A percentile compares a stretch with the other conserved stretches of the same genome.
Evolutionary conservation across 495 filamentous ascomycete species (phyloP).

Genomic region (Copromyces sp.): DNA sequence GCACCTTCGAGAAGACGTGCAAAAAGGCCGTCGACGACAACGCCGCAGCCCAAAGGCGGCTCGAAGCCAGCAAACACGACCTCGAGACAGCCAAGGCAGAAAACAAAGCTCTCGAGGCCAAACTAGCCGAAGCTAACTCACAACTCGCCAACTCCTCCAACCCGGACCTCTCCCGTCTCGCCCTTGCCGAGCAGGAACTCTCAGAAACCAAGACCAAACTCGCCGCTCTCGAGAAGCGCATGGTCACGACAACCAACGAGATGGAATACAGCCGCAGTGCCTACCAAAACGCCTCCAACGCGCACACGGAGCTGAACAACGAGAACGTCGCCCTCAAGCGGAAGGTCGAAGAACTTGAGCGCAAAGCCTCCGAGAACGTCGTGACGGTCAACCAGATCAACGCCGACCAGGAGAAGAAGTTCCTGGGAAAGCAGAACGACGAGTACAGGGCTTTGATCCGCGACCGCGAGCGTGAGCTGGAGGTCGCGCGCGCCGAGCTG

Average conservation of each 20-base stretch:
- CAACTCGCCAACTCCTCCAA: conserved; percentile 37
- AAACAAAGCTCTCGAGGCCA: conserved; percentile 34
- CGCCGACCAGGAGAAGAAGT: conserved; percentile 23
- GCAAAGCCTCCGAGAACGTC: conserved; percentile 42
- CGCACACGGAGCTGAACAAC: conserved; percentile 36
- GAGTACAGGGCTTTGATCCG: conserved; percentile 46
- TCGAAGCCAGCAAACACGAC: conserved; percentile 34
- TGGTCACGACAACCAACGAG: conserved; percentile 28
- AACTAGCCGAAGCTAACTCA: conserved; percentile 39
- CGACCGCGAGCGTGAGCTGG: conserved; percentile 52
- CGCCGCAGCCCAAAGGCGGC: conserved; percentile 8
- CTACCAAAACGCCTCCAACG: conserved; percentile 55
- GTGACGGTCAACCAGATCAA: conserved; percentile 43
- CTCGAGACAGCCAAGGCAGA: conserved; percentile 39
- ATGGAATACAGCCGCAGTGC: conserved; percentile 49
- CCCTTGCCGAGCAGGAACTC: conserved; percentile 28
- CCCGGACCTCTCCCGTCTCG: conserved; percentile 41
- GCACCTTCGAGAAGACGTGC: conserved; percentile 24
- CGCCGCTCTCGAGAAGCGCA: conserved; percentile 36
- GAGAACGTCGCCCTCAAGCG: conserved; percentile 42
- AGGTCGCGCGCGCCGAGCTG: conserved; percentile 25
- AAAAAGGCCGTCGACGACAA: conserved; percentile 18
- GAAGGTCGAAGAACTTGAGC: conserved; percentile 38
- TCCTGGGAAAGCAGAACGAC: conserved; percentile 25
- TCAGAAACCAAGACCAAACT: conserved; percentile 18